phyloP scores from a whole-genome alignment of 306 rosid species.

The Lathyrus sativus region DNA sequence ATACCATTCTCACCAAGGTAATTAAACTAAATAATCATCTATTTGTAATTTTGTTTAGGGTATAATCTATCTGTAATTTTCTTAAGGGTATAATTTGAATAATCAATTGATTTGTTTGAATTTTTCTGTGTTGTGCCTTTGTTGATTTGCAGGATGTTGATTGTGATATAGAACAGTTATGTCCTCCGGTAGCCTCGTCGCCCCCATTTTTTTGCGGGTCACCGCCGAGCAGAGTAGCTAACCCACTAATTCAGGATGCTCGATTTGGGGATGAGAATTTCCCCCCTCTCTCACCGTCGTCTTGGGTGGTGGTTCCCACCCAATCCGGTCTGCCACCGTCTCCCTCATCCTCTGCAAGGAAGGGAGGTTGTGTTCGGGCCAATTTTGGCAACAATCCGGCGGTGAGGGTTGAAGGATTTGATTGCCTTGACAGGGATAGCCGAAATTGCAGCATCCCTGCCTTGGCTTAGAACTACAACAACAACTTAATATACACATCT shows the following conservation, averaged over 20 bases:
- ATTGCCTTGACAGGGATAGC: constrained; percentile 84
- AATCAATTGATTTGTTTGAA: too few species aligned
- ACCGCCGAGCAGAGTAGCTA: constrained; percentile 96
- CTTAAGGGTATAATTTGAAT: neutral
- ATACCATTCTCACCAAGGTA: constrained; percentile 74
- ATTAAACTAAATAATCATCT: neutral
- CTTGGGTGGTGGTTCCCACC: constrained; percentile 43
- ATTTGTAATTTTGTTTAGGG: neutral
- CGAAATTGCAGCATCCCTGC: constrained; percentile 90
- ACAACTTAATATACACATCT: neutral
- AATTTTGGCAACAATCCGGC: constrained; percentile 79
- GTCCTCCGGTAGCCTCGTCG: constrained; percentile 62
- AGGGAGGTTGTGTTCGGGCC: constrained; percentile 70
- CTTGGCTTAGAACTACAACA: constrained; percentile 58
- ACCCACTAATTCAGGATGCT: constrained; percentile 91
- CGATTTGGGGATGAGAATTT: constrained; percentile 80
- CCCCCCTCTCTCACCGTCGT: constrained; percentile 43
- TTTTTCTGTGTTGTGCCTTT: neutral
- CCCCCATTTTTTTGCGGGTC: constrained; percentile 95
- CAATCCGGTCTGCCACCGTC: constrained; percentile 51
- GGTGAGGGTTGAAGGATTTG: constrained; percentile 89
- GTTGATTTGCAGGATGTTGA: constrained; percentile 64
- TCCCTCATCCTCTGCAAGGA: constrained; percentile 64
- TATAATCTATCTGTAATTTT: too few species aligned
- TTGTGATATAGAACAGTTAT: constrained; percentile 58